Conservation (phyloP, 331 rosid genomes). For the Quercus tomentella region DNA sequence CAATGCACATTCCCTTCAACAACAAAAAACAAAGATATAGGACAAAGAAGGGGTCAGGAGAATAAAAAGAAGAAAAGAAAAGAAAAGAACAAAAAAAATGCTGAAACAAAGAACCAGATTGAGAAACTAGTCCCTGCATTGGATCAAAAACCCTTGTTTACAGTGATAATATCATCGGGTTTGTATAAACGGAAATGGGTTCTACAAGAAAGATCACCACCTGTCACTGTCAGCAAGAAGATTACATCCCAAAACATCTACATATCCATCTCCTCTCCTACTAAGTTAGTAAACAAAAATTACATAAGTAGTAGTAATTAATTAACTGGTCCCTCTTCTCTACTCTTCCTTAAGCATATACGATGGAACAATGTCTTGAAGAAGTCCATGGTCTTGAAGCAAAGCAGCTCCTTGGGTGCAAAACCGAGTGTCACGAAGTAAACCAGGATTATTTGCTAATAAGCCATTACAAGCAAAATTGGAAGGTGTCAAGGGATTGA, state of each 20-base stretch:
- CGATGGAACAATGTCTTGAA: conserved; percentile 79
- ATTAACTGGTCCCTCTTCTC: not conserved
- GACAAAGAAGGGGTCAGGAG: conserved; percentile 53
- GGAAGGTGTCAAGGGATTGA: conserved; percentile 28
- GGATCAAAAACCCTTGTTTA: conserved; percentile 27
- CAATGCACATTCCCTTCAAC: conserved; percentile 70
- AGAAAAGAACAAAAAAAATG: not conserved
- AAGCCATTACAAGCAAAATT: conserved; percentile 21
- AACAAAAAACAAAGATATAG: conserved; percentile 49
- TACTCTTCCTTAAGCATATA: conserved; percentile 72
- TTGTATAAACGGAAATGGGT: conserved; percentile 28
- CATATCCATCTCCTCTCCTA: conserved; percentile 7
- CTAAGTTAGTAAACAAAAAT: conserved; percentile 30
- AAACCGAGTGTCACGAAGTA: conserved; percentile 41
- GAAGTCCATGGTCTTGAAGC: conserved; percentile 73
- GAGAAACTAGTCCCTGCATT: conserved; percentile 22
- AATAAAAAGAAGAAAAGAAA: conserved; percentile 24
- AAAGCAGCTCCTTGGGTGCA: conserved; percentile 34
- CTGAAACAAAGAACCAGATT: conserved; percentile 3
- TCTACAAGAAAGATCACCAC: conserved; percentile 31
- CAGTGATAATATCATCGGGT: conserved; percentile 14
- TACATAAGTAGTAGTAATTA: conserved; percentile 16
- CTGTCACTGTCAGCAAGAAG: conserved; percentile 37
- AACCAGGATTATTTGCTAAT: conserved; percentile 7
- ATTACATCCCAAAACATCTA: conserved; percentile 31